Conservation (phyloP, 805 yeast species). For the Ogataea zsoltii region DNA sequence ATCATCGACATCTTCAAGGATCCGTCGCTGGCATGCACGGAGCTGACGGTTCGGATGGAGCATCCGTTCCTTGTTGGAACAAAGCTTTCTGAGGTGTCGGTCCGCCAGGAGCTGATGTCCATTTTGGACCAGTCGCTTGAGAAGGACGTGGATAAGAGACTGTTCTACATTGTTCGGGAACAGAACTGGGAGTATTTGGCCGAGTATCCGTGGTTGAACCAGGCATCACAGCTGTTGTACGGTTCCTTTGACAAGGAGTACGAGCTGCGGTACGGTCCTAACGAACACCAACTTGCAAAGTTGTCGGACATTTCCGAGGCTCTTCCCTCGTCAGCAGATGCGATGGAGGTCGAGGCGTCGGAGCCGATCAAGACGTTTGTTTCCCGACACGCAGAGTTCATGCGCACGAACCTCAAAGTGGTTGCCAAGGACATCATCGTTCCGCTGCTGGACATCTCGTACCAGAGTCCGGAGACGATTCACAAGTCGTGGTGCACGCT, state of each 20-base stretch:
- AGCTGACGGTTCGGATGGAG: constrained; percentile 91
- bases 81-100: constrained; percentile 69
- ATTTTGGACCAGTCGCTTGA: constrained; percentile 80
- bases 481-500: constrained; percentile 80
- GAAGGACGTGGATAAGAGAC: constrained; percentile 70
- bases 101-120: constrained; percentile 75
- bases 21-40: constrained; percentile 74
- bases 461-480: constrained; percentile 75
- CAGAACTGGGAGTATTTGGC: constrained; percentile 97
- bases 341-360: constrained; percentile 20
- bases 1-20: constrained; percentile 87
- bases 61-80: constrained; percentile 97
- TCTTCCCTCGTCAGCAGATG: constrained; percentile 21
- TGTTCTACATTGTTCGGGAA: constrained; percentile 85
- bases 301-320: constrained; percentile 45
- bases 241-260: constrained; percentile 67
- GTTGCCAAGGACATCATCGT: constrained; percentile 60
- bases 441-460: constrained; percentile 80
- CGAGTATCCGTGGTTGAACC: constrained; percentile 93
- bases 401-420: constrained; percentile 31
- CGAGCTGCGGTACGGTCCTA: constrained; percentile 44
- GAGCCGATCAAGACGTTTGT: constrained; percentile 22
- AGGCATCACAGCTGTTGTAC: constrained; percentile 82
- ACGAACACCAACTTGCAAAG: constrained; percentile 55
- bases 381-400: constrained; percentile 25